Evolutionary conservation across 176 grass and related monocot genomes (phyloP), one percentile per base, ranked within the genome.

Genomic region (Elaeis guineensis): DNA sequence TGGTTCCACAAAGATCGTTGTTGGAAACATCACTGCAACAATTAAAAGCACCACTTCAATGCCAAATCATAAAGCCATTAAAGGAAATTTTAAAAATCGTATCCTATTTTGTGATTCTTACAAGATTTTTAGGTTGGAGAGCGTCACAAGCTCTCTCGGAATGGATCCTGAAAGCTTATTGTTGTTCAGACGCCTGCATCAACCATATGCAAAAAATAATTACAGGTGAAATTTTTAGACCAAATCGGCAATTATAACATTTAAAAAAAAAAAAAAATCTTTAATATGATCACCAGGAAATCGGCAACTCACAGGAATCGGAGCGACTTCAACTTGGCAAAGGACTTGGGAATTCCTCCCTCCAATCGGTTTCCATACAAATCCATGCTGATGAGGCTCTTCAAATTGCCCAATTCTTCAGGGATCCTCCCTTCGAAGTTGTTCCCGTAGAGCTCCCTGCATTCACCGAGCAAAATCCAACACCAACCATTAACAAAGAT

Each of bases 1-100:
- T 85, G 17, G 93, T 97, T 83, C 93, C 87, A 51, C 93, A 97
- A 0, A 97, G 79, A 79, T 91, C 93, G 69, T 97, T 97, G 78
- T 85, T 97, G 54, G 93, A 92, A 59, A 97, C 30, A 69, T 97
- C 84, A 39, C 87, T 97, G 51, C 66, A 67, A 49, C 17, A 26
- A 19, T 16, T 16, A 55, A 59, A 60, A 17, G 20, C 20, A 66
- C 23, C 7, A 50, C 2, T 71, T 61, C 18, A 14, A 17, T 39
- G 61, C 25, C 21, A 28, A 77, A 28, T 17, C 17, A 16, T 21
- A 14, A 53, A 49, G 35, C 8, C 11, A 44, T 44, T 1, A 14
- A 44, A 44, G 14, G 35, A 44, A 44, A 44, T 2, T 44, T 9
- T 44, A 3, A 44, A 12, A 44, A 44, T 44, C 2, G 8, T 14